phyloP scores from a whole-genome alignment of 1,284 basidiomycete genomes.

The Sphaerobolus stellatus region DNA sequence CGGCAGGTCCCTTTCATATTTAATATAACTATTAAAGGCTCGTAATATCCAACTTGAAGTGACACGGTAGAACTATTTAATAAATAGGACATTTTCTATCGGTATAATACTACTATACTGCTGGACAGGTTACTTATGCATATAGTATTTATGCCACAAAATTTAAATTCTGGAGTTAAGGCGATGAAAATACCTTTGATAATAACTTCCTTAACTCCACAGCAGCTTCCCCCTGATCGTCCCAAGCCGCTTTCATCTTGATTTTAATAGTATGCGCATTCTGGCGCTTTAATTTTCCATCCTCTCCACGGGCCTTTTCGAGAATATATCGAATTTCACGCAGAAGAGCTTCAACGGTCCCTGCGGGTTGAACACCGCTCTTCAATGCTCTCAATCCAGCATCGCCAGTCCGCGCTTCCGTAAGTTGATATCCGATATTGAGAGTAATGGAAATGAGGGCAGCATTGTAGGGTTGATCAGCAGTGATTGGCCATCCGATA shows the following conservation, averaged over 20 bases:
- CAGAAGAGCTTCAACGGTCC: slow-evolving; percentile 22
- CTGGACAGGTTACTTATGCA: too few relatives aligned
- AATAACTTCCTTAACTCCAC: neutral
- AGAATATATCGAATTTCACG: slow-evolving; percentile 19
- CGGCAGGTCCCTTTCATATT: too few relatives aligned
- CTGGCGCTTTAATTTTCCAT: slow-evolving; percentile 19
- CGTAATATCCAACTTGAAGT: too few relatives aligned
- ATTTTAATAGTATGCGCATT: slow-evolving; percentile 11
- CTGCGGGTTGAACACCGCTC: slow-evolving; percentile 14
- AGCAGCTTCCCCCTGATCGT: neutral
- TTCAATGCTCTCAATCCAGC: slow-evolving; percentile 18
- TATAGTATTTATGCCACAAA: too few relatives aligned
- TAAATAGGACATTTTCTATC: too few relatives aligned
- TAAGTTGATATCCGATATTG: slow-evolving; percentile 24
- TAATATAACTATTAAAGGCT: too few relatives aligned
- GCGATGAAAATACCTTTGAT: neutral
- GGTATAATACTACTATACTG: too few relatives aligned
- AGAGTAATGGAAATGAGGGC: slow-evolving; percentile 18
- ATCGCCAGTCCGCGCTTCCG: slow-evolving; percentile 21
- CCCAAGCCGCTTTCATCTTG: neutral
- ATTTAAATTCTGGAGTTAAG: too few relatives aligned
- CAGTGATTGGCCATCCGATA: slow-evolving; percentile 25
- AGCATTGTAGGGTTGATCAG: slow-evolving; percentile 25
- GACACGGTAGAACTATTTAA: too few relatives aligned
- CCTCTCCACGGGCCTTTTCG: slow-evolving; percentile 20